Evolutionary conservation across 192 early-diverging fungal genomes (phyloP), one percentile per base, ranked within the genome.

Genomic region (Backusella mclennaniae): DNA sequence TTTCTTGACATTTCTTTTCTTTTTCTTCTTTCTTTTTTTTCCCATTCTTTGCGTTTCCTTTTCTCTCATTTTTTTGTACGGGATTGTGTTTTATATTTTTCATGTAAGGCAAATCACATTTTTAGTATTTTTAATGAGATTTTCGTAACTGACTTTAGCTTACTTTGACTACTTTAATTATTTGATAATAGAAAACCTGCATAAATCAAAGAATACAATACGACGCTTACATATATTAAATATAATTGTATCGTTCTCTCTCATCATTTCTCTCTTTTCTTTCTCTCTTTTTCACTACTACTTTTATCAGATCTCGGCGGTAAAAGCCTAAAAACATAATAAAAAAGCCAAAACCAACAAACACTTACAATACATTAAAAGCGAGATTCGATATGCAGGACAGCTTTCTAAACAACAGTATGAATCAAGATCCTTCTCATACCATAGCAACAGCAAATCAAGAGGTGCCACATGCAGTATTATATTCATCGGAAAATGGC

Each of bases 121-220:
- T 12, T 29, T 63, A 14, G 26, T 63, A 26, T 29, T 63, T 14
- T 63, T 38, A 12, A 52, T 14, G 8, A 63, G 21, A 29, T 63
- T 29, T 56, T 63, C 12, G 9, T 63, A 29, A 29, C 23, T 63
- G 23, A 63, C 21, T 63, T 63, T 29, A 63, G 56, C 11, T 63
- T 63, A n/a, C 26, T 63, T 63, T 29, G 56, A 63, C 1, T 63
- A 63, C 56, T 29, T 63, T 63, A 26, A 12, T 63, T 29, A 63
- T 63, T 63, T 63, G 56, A 63, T 63, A 63, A 63, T 63, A 63
- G 56, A 63, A 63, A 29, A 63, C 23, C 56, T 63, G 56, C 56
- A 26, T 63, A 63, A 63, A 29, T 63, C 56, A 63, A 63, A 29
- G 9, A 63, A 59, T 21, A 59, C 53, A 59, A 23, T 59, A 59